Evolutionary conservation across 2,329 filamentous ascomycete species (phyloP).

Genomic region (Calycina herbarum): DNA sequence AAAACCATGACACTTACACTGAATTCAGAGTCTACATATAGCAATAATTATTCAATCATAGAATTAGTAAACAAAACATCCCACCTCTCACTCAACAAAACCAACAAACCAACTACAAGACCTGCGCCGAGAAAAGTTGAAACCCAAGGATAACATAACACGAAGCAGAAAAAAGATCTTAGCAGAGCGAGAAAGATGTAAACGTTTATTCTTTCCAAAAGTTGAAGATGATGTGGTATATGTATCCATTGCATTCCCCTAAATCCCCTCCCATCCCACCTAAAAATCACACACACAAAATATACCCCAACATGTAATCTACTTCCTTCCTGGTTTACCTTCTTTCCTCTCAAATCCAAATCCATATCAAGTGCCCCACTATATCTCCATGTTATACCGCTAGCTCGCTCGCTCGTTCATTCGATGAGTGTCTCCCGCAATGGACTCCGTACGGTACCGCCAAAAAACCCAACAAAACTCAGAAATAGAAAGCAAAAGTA

Average conservation of each 20-base stretch:
- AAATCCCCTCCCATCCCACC: constrained; percentile 12
- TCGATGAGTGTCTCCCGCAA: background rate
- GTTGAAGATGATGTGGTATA: constrained; percentile 3
- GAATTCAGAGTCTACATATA: too few relatives aligned
- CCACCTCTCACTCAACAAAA: too few relatives aligned
- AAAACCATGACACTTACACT: too few relatives aligned
- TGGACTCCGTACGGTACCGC: background rate
- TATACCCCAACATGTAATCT: background rate
- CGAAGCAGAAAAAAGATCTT: background rate
- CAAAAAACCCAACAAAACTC: background rate
- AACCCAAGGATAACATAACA: too few relatives aligned
- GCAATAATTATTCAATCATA: too few relatives aligned
- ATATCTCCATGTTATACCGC: too few relatives aligned
- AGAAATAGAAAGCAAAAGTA: background rate
- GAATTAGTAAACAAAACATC: too few relatives aligned
- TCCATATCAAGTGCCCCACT: background rate
- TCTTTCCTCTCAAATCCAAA: background rate
- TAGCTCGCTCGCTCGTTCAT: too few relatives aligned
- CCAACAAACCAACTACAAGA: too few relatives aligned
- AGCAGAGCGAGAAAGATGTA: background rate
- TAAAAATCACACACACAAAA: background rate
- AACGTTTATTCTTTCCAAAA: background rate
- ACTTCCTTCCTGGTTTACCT: background rate
- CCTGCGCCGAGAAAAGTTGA: too few relatives aligned
- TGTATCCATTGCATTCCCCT: background rate